phyloP scores from a whole-genome alignment of 192 early-diverging fungal species.

The Linnemannia exigua region DNA sequence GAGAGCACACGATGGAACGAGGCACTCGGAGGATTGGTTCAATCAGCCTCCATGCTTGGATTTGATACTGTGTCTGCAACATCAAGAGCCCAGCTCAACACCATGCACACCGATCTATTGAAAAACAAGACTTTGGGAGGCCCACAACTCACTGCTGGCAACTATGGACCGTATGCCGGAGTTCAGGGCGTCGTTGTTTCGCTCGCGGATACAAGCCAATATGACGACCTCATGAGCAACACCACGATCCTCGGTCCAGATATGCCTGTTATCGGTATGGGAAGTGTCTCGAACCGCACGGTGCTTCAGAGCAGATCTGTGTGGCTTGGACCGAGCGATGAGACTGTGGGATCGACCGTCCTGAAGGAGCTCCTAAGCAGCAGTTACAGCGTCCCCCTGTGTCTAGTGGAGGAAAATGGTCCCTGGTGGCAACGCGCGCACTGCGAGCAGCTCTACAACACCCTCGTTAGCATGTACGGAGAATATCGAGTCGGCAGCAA shows the following conservation, averaged over 20 bases:
- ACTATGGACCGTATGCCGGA: conserved; percentile 19
- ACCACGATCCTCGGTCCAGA: neutral
- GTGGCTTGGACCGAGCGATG: conserved; percentile 36
- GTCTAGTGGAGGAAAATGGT: conserved; percentile 44
- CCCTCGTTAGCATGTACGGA: conserved; percentile 32
- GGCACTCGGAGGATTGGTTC: conserved; percentile 37
- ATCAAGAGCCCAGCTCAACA: conserved; percentile 17
- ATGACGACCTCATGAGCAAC: conserved; percentile 19
- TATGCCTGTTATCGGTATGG: conserved; percentile 31
- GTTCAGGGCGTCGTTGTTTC: conserved; percentile 39
- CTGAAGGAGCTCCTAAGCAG: conserved; percentile 28
- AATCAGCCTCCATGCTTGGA: conserved; percentile 35
- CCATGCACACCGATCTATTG: conserved; percentile 6
- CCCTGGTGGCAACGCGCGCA: conserved; percentile 43
- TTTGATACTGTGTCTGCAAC: conserved; percentile 45
- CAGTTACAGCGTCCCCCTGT: conserved; percentile 32
- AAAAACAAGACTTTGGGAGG: neutral
- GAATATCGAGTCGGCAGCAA: conserved; percentile 19
- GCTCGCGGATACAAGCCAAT: conserved; percentile 31
- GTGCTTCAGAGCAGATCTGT: conserved; percentile 17
- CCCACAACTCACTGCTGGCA: neutral
- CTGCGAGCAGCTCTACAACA: conserved; percentile 24
- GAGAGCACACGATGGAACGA: conserved; percentile 48
- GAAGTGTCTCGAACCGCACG: conserved; percentile 26
- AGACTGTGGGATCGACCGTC: conserved; percentile 16